Percentiles rank a stretch among this genome's conserved stretches.
phyloP scores from a whole-genome alignment of 2,329 filamentous ascomycete genomes.

The Hypoxylon sp. region DNA sequence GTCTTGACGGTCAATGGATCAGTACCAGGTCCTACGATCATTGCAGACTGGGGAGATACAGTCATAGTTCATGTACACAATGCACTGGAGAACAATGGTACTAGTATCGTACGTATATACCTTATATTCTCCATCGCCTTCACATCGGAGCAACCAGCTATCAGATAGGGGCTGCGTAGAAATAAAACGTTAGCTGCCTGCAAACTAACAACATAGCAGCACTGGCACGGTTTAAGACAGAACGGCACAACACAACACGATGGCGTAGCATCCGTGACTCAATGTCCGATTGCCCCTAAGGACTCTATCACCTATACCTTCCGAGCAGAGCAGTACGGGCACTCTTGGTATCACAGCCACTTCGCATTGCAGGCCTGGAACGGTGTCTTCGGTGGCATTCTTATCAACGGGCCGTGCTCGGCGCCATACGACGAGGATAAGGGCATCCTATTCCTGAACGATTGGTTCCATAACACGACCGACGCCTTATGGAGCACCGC shows the following conservation, averaged over 20 bases:
- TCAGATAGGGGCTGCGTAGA: neutral
- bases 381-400: constrained; percentile 62
- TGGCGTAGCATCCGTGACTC: constrained; percentile 64
- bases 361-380: constrained; percentile 58
- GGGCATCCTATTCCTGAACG: constrained; percentile 68
- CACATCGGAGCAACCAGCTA: neutral
- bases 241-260: constrained; percentile 65
- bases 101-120: constrained; percentile 57
- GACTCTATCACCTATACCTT: constrained; percentile 66
- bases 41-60: constrained; percentile 62
- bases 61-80: constrained; percentile 66
- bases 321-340: constrained; percentile 58
- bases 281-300: constrained; percentile 65
- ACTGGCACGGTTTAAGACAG: constrained; percentile 73
- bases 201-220: constrained; percentile 45
- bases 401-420: constrained; percentile 70
- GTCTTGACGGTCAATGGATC: constrained; percentile 66
- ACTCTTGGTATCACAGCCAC: constrained; percentile 72
- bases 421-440: constrained; percentile 72
- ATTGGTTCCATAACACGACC: constrained; percentile 66
- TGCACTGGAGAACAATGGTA: constrained; percentile 65
- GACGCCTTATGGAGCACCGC: constrained; percentile 53
- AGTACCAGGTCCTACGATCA: constrained; percentile 70
- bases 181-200: too few species aligned
- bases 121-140: neutral